Evolutionary conservation across 2,329 filamentous ascomycete genomes (phyloP).

Genomic region (Sclerotinia glacialis): DNA sequence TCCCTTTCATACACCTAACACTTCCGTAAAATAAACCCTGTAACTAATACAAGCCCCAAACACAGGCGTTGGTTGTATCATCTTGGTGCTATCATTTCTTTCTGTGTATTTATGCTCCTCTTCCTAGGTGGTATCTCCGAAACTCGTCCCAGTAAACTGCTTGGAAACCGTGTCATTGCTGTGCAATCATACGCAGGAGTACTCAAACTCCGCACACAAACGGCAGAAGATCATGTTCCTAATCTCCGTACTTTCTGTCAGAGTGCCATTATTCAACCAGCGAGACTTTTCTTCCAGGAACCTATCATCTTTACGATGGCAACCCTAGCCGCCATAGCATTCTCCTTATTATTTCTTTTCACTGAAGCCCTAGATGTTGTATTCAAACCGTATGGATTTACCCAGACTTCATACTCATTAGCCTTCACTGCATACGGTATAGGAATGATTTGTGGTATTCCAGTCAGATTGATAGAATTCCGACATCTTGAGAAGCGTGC

Average conservation of each 20-base stretch:
- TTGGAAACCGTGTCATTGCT: constrained; percentile 40
- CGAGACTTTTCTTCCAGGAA: constrained; percentile 46
- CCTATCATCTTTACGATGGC: constrained; percentile 47
- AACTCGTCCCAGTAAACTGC: constrained; percentile 46
- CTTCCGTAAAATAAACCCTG: not conserved
- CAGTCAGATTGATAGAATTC: constrained; percentile 46
- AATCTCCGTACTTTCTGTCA: constrained; percentile 42
- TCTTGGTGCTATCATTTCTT: constrained; percentile 42
- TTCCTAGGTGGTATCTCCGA: constrained; percentile 43
- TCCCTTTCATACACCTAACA: not conserved
- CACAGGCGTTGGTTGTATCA: constrained; percentile 47
- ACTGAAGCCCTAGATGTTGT: constrained; percentile 45
- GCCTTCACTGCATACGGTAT: constrained; percentile 44
- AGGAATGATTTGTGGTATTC: constrained; percentile 44
- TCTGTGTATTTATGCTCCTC: constrained; percentile 39
- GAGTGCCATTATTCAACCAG: constrained; percentile 44
- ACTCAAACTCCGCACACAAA: constrained; percentile 36
- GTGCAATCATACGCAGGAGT: constrained; percentile 30
- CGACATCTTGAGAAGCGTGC: constrained; percentile 34
- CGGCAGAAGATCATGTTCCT: constrained; percentile 43
- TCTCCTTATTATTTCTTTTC: constrained; percentile 50
- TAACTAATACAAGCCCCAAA: not conserved
- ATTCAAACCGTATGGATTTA: constrained; percentile 42
- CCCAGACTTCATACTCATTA: constrained; percentile 40
- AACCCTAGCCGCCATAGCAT: constrained; percentile 45